Evolutionary conservation across 805 yeast genomes (phyloP), one percentile per base, ranked within the genome.

Genomic region (Kodamaea kakaduensis): DNA sequence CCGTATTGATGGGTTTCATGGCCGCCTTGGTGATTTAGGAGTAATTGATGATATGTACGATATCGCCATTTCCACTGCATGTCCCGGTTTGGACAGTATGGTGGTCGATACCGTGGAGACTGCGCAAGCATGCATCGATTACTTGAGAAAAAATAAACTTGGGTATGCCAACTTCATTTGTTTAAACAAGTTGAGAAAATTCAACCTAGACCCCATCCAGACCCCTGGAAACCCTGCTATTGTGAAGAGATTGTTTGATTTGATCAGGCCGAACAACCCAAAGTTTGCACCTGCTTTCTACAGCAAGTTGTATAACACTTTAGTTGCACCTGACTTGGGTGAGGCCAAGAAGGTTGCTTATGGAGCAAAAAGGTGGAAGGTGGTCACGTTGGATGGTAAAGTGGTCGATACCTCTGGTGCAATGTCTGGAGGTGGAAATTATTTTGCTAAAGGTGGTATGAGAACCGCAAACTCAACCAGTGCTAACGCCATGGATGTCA

Each of bases 371-470:
- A 68, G 97, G 48, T 84, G 77, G 71, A 74, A 95, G 48, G 97
- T 90, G 16, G 97, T 94, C 0, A 88, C 97, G 0, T 56, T 88
- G 6, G 95, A 85, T 56, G 99, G 99, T 16, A 83, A 87, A 48
- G 65, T 93, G 15, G 90, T 93, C 38, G 97, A 89, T 50, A 78
- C 81, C 10, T 84, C 95, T 2, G 99, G 99, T 58, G 85, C 97
- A 1, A 80, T 94, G 81, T 78, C 95, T 31, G 99, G 99, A 49
- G 99, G 99, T 61, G 98, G 97, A 35, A 73, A 70, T 36, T 66
- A 73, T 25, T 73, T 71, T 6, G 70, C 74, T 12, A 73, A 73
- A 33, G 98, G 97, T 5, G 81, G 83, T 2, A 87, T 93, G 95
- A 77, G 71, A 39, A 60, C 72, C 25, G 53, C 65, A 1, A 67